Evolutionary conservation across 2,329 filamentous ascomycete genomes (phyloP), one percentile per base, ranked within the genome.

Genomic region (Sclerotinia minor): DNA sequence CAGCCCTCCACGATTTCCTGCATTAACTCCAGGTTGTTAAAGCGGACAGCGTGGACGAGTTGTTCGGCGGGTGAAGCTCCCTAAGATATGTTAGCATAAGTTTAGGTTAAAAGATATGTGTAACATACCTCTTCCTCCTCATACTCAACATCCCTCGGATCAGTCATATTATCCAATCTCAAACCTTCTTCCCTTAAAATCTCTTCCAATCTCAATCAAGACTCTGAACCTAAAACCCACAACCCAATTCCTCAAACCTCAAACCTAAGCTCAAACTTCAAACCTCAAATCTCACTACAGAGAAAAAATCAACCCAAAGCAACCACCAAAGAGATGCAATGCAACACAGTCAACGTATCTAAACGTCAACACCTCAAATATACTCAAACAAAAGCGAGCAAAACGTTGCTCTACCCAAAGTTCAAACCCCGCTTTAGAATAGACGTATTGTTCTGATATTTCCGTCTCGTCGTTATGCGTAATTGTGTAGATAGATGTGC

Each of bases 91-190:
- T n/a, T n/a, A n/a, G n/a, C n/a, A n/a, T n/a, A n/a, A n/a, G n/a
- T n/a, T n/a, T n/a, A n/a, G n/a, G n/a, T n/a, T n/a, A n/a, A n/a
- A n/a, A n/a, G n/a, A n/a, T n/a, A n/a, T n/a, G n/a, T n/a, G n/a
- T n/a, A n/a, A n/a, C n/a, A n/a, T n/a, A n/a, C n/a, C n/a, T n/a
- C n/a, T n/a, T 67, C 64, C 59, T 55, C 52, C 54, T 61, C 45
- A n/a, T 61, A 45, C 3, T 53, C 24, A 69, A 71, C 68, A 68
- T 66, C 69, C 64, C 59, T 50, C 32, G 59, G 59, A 50, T 61
- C 59, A 32, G 45, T 15, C 59, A 61, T 61, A 15, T 61, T 50
- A 50, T 61, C 45, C 11, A 15, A 61, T 50, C 45, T 55, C 38
- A 11, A 17, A 21, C 21, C 24, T 38, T 38, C 21, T 21, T 7